Base-by-base conservation (phyloP, 2,329 filamentous ascomycete genomes). In the Dendryphion nanum region DNA sequence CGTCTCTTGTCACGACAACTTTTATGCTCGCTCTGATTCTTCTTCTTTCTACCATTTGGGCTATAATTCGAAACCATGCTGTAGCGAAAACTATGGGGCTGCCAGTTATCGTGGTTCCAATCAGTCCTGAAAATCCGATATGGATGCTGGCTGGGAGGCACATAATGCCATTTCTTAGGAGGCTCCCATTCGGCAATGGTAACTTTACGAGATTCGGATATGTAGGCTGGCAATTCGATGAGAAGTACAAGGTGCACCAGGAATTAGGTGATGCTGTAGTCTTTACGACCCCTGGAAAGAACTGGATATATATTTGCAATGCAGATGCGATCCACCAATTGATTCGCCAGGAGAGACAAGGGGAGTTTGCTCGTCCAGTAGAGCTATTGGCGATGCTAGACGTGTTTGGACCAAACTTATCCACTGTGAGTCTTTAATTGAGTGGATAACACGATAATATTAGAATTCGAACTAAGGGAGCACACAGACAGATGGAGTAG, bases 331-430 rank as follows among this genome's bases (percentile, higher is more conserved):
- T 45, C 5, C 12, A 24, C 8, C 50, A 52, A 4, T n/a, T n/a
- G n/a, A 35, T 56, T 4, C 33, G 52, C 12, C 26, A 51, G 24
- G 17, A 38, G 13, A 29, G 33, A n/a, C n/a, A n/a, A n/a, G 31
- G 39, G 17, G 51, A 53, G 15, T 55, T 55, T 30, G 51, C 28
- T 44, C 51, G 39, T 51, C 56, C 33, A 44, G 53, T 45, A 34
- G 42, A 46, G 19, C 8, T 30, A 10, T 30, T 30, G 7, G 51
- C 46, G 10, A 19, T 47, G 15, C 32, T 63, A 12, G 50, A 57
- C 7, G 29, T 66, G 5, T 66, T 64, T 45, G 63, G 63, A 8
- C 47, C 54, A 1, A 67, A 63, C 35, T 36, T 66, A 7, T 47
- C 61, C 8, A 63, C 56, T 3, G 47, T 47, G 12, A n/a, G 42